phyloP scores from a whole-genome alignment of 2,329 filamentous ascomycete species.

The Colletotrichum filicis region DNA sequence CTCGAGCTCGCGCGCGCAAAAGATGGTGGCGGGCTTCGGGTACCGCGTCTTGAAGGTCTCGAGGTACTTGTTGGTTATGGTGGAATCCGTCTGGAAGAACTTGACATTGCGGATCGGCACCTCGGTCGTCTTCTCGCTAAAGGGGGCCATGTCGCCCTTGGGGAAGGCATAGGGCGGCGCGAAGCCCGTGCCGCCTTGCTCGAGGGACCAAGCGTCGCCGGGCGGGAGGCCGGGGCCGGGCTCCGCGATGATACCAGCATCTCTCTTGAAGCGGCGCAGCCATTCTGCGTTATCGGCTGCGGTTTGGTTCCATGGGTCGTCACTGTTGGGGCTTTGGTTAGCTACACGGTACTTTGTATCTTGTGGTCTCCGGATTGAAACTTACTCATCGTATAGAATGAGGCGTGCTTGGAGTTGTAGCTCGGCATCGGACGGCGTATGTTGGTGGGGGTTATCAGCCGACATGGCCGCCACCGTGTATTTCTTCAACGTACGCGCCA shows the following conservation, averaged over 20 bases:
- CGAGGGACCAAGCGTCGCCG: slow-evolving; percentile 55
- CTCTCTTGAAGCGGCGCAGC: slow-evolving; percentile 71
- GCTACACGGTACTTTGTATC: not conserved
- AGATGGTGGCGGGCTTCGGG: slow-evolving; percentile 60
- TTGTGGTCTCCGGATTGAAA: slow-evolving; percentile 23
- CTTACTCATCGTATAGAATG: slow-evolving; percentile 71
- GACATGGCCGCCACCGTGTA: slow-evolving; percentile 66
- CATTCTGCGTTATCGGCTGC: slow-evolving; percentile 73
- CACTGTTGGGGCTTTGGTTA: slow-evolving; percentile 49
- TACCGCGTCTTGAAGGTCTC: slow-evolving; percentile 55
- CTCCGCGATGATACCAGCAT: slow-evolving; percentile 61
- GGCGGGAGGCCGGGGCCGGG: slow-evolving; percentile 61
- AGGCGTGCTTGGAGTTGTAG: slow-evolving; percentile 72
- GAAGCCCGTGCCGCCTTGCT: slow-evolving; percentile 65
- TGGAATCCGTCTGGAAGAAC: slow-evolving; percentile 54
- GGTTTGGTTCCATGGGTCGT: slow-evolving; percentile 73
- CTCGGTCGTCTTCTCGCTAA: slow-evolving; percentile 36
- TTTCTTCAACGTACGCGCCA: slow-evolving; percentile 63
- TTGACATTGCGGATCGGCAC: slow-evolving; percentile 50
- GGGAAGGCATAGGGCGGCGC: slow-evolving; percentile 65
- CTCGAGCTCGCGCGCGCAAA: slow-evolving; percentile 70
- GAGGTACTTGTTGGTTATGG: slow-evolving; percentile 60
- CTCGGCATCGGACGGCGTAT: slow-evolving; percentile 70
- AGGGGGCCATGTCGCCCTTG: slow-evolving; percentile 43
- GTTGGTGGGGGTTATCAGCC: slow-evolving; percentile 68